A percentile compares a stretch with the other conserved stretches of the same genome.
phyloP scores from a whole-genome alignment of 73 alveolate genomes.

The Paramecium caudatum region DNA sequence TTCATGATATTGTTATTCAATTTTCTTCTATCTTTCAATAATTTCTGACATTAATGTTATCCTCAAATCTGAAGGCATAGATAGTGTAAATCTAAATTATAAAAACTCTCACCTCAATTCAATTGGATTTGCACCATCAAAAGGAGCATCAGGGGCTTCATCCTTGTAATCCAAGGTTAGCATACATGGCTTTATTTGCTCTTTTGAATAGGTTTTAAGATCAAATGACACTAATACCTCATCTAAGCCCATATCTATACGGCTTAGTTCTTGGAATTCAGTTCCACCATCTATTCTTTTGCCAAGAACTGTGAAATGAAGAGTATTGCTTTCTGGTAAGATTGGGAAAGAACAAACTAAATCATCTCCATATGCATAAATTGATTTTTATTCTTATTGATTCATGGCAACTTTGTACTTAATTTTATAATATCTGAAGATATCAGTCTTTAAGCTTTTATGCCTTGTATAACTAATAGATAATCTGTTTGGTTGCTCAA shows the following conservation, averaged over 20 bases:
- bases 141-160: slow-evolving; percentile 19
- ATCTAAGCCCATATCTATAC: slow-evolving; percentile 8
- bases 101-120: slow-evolving; percentile 25
- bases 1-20: not conserved
- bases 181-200: not conserved
- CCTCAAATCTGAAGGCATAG: slow-evolving; percentile 46
- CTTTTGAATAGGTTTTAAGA: slow-evolving; percentile 37
- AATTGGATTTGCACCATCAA: not conserved
- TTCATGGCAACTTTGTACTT: slow-evolving; percentile 65
- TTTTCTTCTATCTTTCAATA: not conserved
- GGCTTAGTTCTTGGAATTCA: not conserved
- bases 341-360: slow-evolving; percentile 39
- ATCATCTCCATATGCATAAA: slow-evolving; percentile 55
- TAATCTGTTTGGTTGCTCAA: slow-evolving; percentile 42
- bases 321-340: not conserved
- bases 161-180: slow-evolving; percentile 33
- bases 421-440: slow-evolving; percentile 45
- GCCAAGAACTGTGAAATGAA: not conserved
- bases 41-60: not conserved
- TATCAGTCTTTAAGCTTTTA: slow-evolving; percentile 32
- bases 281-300: slow-evolving; percentile 36
- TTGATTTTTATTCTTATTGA: slow-evolving; percentile 44
- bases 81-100: slow-evolving; percentile 3
- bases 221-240: slow-evolving; percentile 47
- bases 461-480: slow-evolving; percentile 36